Evolutionary conservation across 495 filamentous ascomycete genomes (phyloP).

Genomic region (Penicillium robsamsonii): DNA sequence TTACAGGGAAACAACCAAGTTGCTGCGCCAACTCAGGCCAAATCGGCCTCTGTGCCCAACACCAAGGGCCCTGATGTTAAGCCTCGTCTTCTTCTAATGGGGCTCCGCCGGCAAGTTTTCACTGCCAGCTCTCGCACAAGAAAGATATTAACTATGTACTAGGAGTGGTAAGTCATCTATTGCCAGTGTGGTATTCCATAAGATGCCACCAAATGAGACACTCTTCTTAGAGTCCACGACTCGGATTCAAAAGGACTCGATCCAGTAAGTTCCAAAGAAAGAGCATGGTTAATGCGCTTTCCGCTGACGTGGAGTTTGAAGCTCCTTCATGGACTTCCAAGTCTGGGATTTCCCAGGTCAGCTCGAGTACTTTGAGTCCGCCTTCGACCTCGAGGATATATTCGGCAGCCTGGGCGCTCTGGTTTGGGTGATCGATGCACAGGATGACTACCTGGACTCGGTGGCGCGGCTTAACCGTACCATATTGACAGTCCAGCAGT

Average conservation of each 20-base stretch:
- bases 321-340: conserved; percentile 98
- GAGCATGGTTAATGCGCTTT: background rate
- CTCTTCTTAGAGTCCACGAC: conserved; percentile 93
- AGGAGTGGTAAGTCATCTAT: conserved; percentile 99
- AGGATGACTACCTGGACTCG: conserved; percentile 93
- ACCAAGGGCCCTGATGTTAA: conserved; percentile 54
- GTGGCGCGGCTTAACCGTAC: conserved; percentile 81
- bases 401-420: conserved; percentile 90
- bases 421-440: conserved; percentile 97
- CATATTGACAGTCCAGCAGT: conserved; percentile 80
- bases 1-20: conserved; percentile 38
- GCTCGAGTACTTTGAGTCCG: conserved; percentile 80
- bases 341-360: conserved; percentile 97
- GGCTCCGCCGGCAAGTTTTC: conserved; percentile 74
- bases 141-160: conserved; percentile 7
- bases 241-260: conserved; percentile 84
- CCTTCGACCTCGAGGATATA: conserved; percentile 85
- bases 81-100: conserved; percentile 90
- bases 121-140: background rate
- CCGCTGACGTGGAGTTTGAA: conserved; percentile 29
- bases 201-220: conserved; percentile 91
- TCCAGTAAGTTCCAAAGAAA: conserved; percentile 61
- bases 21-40: conserved; percentile 26
- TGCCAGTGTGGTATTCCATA: conserved; percentile 95
- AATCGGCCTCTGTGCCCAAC: conserved; percentile 28